Percentiles rank a stretch among this genome's conserved stretches.
Conservation (phyloP, 805 yeast species). For the Candida nemodendra region DNA sequence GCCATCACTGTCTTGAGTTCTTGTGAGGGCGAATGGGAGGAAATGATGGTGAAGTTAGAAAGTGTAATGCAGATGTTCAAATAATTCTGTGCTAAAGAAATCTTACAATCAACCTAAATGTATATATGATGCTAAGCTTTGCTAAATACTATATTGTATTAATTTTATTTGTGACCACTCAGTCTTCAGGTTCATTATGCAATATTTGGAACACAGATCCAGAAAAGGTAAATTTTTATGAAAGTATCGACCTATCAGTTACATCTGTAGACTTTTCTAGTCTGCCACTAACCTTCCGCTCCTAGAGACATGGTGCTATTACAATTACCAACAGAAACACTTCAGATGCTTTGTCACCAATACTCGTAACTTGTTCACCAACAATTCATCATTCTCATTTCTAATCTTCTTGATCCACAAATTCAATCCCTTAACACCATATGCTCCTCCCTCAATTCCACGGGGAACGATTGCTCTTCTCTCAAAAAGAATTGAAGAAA, state of each 20-base stretch:
- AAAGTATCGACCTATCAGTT: constrained; percentile 9
- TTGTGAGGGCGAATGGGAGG: constrained; percentile 85
- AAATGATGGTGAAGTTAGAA: constrained; percentile 76
- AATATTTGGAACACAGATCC: constrained; percentile 33
- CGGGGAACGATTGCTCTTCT: constrained; percentile 83
- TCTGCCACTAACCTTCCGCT: constrained; percentile 77
- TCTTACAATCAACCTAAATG: too few species aligned
- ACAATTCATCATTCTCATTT: constrained; percentile 31
- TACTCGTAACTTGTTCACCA: constrained; percentile 41
- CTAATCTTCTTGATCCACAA: constrained; percentile 40
- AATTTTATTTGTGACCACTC: too few species aligned
- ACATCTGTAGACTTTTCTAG: constrained; percentile 7
- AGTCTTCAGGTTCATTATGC: constrained; percentile 33
- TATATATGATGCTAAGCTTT: too few species aligned
- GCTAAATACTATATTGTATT: too few species aligned
- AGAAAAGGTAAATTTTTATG: constrained; percentile 22
- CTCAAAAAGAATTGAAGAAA: constrained; percentile 80
- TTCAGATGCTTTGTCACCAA: constrained; percentile 75
- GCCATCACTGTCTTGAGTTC: constrained; percentile 91
- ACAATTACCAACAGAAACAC: constrained; percentile 60
- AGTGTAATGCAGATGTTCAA: constrained; percentile 76
- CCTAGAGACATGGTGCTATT: constrained; percentile 75
- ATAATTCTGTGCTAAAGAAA: too few species aligned
- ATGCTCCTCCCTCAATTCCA: constrained; percentile 80
- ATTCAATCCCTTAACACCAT: constrained; percentile 73